Evolutionary conservation across 345 rosid genomes (phyloP), one percentile per base, ranked within the genome.

Genomic region (Geranium brycei): DNA sequence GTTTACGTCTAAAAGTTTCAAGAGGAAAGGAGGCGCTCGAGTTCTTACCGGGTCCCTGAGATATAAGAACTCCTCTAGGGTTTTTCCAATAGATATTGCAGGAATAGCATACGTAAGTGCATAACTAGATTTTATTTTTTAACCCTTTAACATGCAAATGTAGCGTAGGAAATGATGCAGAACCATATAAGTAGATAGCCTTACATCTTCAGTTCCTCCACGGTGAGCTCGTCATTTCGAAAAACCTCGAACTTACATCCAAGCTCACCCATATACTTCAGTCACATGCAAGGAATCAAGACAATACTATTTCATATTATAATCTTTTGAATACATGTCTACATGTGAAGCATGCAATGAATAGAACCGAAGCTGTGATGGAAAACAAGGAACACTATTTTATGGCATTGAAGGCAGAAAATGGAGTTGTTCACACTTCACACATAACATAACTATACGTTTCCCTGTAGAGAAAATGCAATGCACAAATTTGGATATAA

Each of bases 221-320:
- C 85, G 12, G 89, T 85, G 71, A 95, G 76, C 65, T 91, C 97
- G 64, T 91, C 96, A 66, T 95, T 95, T 19, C 96, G 88, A 75
- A 82, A 91, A 62, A 95, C 96, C 75, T 95, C 89, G 76, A 88
- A 84, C 38, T 80, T 56, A 68, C 87, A 91, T 18, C 96, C 99
- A 61, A 88, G 73, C 82, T 91, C 99, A 76, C 97, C 99, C 88
- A 87, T 73, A 72, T 87, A 91, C 97, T 95, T 72, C n/a, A 69
- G 70, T 32, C 28, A 66, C 14, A 73, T 32, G 31, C 19, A 60
- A 66, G 53, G 64, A 53, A 47, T 62, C 35, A 62, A 61, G 65
- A 23, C 55, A 13, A 69, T 13, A 17, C 14, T 11, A 59, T 19
- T 59, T 60, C 53, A 11, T 47, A 6, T 13, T 8, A 11, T 47